These are phyloP conservation scores for Naumovozyma castellii DNA, from an alignment of 805 yeast species.

Conservation along the genomic window DNA sequence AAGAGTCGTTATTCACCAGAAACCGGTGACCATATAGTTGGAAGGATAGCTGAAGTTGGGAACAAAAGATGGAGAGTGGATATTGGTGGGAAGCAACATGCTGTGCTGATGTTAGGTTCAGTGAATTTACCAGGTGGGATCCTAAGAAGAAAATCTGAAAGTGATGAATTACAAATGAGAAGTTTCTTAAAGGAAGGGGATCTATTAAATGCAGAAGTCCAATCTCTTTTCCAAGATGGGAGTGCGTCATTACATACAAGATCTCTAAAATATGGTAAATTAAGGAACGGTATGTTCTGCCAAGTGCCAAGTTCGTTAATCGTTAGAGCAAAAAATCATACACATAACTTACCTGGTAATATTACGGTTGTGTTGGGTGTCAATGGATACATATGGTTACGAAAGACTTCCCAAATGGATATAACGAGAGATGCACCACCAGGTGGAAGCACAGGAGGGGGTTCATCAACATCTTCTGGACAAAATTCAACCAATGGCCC, in stretches of 20 bases:
- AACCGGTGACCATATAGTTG: conserved; percentile 93
- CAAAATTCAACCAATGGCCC: conserved; percentile 26
- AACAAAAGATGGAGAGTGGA: conserved; percentile 94
- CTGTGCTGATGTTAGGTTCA: conserved; percentile 85
- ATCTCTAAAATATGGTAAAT: conserved; percentile 88
- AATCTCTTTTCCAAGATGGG: conserved; percentile 80
- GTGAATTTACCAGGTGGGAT: conserved; percentile 97
- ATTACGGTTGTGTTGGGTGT: conserved; percentile 86
- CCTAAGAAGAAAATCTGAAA: conserved; percentile 83
- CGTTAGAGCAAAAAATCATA: conserved; percentile 77
- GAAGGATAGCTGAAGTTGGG: conserved; percentile 89
- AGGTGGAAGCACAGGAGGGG: conserved; percentile 21
- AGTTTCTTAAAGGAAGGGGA: conserved; percentile 92
- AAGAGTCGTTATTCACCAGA: conserved; percentile 86
- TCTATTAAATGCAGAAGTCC: conserved; percentile 90
- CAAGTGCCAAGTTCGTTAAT: conserved; percentile 76
- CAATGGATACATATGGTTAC: conserved; percentile 89
- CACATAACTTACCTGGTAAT: conserved; percentile 87
- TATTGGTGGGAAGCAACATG: conserved; percentile 90
- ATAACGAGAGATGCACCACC: conserved; percentile 24
- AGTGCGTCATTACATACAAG: conserved; percentile 91
- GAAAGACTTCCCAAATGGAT: conserved; percentile 45
- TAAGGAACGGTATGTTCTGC: conserved; percentile 80
- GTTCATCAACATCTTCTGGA: conserved; percentile 10
- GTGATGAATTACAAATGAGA: conserved; percentile 95